These are phyloP conservation scores for Aspergillus quadricinctus DNA, from an alignment of 2,329 filamentous ascomycete species.

Conservation along the genomic window DNA sequence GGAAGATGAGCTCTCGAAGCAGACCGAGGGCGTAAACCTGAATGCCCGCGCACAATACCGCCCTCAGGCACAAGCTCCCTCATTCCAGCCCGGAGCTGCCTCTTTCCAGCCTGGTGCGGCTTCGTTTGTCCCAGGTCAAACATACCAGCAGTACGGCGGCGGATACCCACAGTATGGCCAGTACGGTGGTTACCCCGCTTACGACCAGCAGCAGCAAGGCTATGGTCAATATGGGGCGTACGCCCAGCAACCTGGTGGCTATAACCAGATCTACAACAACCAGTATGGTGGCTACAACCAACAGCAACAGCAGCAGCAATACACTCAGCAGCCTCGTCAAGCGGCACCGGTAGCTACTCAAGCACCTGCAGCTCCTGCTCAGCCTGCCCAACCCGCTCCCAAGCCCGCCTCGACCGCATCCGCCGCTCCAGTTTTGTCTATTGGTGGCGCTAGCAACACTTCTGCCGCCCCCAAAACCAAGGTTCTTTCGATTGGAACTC, in stretches of 20 bases:
- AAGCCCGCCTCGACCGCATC: conserved; percentile 43
- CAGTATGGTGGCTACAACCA: conserved; percentile 61
- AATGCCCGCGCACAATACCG: conserved; percentile 55
- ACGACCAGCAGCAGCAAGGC: conserved; percentile 42
- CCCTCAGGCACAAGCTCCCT: conserved; percentile 46
- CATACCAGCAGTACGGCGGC: conserved; percentile 57
- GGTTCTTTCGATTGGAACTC: conserved; percentile 69
- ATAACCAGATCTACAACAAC: conserved; percentile 42
- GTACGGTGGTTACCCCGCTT: conserved; percentile 53
- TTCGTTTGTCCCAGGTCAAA: conserved; percentile 70
- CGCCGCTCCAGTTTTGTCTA: conserved; percentile 45
- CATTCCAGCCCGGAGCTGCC: conserved; percentile 62
- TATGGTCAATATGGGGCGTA: conserved; percentile 45
- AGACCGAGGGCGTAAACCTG: conserved; percentile 71
- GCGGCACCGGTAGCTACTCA: conserved; percentile 42
- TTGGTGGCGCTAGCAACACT: conserved; percentile 50
- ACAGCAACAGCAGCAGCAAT: conserved; percentile 10
- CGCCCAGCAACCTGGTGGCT: conserved; percentile 35
- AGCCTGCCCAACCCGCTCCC: conserved; percentile 41
- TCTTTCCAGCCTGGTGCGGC: conserved; percentile 63
- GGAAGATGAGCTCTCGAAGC: conserved; percentile 83
- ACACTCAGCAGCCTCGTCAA: conserved; percentile 36
- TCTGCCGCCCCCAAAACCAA: conserved; percentile 58
- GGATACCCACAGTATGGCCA: conserved; percentile 47
- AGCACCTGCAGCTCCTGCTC: conserved; percentile 40